Evolutionary conservation across 768 basidiomycete genomes (phyloP), one percentile per base, ranked within the genome.

Genomic region (Lanmaoa pseudosensibilis): DNA sequence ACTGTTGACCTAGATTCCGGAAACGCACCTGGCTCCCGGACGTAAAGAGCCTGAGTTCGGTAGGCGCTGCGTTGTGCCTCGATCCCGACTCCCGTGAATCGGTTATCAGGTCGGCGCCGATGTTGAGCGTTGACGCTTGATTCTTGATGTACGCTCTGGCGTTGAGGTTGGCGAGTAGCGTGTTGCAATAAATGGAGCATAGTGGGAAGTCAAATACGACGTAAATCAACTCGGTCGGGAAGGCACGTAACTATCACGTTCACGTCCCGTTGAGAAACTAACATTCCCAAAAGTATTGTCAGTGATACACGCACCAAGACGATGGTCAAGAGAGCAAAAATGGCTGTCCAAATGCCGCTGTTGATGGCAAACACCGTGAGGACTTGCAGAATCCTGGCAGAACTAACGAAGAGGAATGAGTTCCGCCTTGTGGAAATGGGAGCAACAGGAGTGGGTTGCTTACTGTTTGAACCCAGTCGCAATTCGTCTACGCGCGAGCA

Each of bases 341-440:
- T 3, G 19, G 48, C 48, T 23, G 46, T 54, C 53, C 53, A 54
- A 15, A 54, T 49, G 30, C 46, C 53, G 18, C 36, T 37, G 36
- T 55, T 55, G 34, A 55, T 44, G 25, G 48, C 54, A 30, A 55
- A 55, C 25, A 55, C 54, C 1, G 54, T 44, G 34, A 55, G 48
- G 34, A 55, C 34, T 37, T 55, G 54, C 32, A 55, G 27, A 25
- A 50, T 27, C 41, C 33, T 50, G 19, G 54, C 54, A 37, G 54
- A 44, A 7, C 54, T 55, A 19, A 19, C 11, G 10, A 12, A 9
- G 12, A 27, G 27, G 12, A 30, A 49, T 44, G 4, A 50, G 23
- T n/a, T 27, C 5, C 5, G 10, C 37, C 18, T 9, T 9, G n/a
- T 4, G 38, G 3, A 25, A 4, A 30, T 41, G 49, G 7, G 16